Evolutionary conservation across 768 basidiomycete genomes (phyloP).

Genomic region (Boletus tomentosulus): DNA sequence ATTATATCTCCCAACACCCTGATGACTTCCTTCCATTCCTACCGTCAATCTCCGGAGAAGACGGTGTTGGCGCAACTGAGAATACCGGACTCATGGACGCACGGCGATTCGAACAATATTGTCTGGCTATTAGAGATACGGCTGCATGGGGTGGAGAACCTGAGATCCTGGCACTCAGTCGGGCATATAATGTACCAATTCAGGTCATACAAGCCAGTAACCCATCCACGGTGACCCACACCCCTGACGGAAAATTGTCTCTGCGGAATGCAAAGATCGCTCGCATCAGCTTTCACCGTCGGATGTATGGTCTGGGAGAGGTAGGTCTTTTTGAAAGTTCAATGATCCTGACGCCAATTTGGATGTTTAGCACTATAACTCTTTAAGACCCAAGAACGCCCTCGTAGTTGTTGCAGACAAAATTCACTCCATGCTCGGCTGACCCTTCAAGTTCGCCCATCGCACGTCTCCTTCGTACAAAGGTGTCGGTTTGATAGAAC

Average conservation of each 20-base stretch:
- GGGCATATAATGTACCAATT: slow-evolving; percentile 78
- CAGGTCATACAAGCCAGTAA: slow-evolving; percentile 83
- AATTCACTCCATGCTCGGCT: slow-evolving; percentile 29
- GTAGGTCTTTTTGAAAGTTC: slow-evolving; percentile 40
- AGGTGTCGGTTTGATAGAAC: neutral
- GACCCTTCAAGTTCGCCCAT: neutral
- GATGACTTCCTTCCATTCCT: slow-evolving; percentile 95
- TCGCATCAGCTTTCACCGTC: slow-evolving; percentile 86
- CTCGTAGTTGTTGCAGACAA: slow-evolving; percentile 28
- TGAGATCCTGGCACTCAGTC: slow-evolving; percentile 87
- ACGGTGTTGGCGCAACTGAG: slow-evolving; percentile 56
- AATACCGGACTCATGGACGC: slow-evolving; percentile 65
- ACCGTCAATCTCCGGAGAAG: slow-evolving; percentile 68
- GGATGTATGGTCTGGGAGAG: slow-evolving; percentile 95
- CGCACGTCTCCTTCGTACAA: neutral
- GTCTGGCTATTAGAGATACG: slow-evolving; percentile 71
- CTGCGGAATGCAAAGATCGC: slow-evolving; percentile 40
- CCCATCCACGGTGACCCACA: slow-evolving; percentile 82
- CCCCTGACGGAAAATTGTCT: slow-evolving; percentile 42
- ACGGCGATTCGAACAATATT: slow-evolving; percentile 68
- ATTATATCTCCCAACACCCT: slow-evolving; percentile 76
- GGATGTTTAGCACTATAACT: slow-evolving; percentile 76
- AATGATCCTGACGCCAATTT: slow-evolving; percentile 3
- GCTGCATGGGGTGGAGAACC: slow-evolving; percentile 98
- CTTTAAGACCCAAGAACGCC: slow-evolving; percentile 55